Conservation (phyloP, 257 asterid species). For the Penstemon newberryi region DNA sequence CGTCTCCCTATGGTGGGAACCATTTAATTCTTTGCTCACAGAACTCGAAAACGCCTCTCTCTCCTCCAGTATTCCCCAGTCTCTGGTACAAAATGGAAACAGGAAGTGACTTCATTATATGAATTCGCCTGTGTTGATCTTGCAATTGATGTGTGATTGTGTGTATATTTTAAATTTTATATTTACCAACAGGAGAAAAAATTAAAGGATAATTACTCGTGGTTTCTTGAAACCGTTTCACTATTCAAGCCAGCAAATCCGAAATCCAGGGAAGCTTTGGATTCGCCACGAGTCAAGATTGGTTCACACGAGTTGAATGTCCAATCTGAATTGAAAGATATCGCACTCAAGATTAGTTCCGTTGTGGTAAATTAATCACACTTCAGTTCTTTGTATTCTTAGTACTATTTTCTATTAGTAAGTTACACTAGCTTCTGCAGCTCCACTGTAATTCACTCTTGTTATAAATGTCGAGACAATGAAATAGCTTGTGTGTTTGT, state of each 20-base stretch:
- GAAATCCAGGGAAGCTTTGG: conserved; percentile 81
- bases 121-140: not conserved
- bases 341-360: conserved; percentile 67
- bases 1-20: conserved; percentile 92
- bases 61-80: conserved; percentile 54
- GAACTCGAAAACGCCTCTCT: conserved; percentile 68
- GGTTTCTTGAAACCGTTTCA: conserved; percentile 63
- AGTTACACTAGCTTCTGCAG: not conserved
- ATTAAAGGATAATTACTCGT: conserved; percentile 68
- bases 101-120: not conserved
- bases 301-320: conserved; percentile 62
- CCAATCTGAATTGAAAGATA: conserved; percentile 56
- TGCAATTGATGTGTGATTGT: not conserved
- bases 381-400: not conserved
- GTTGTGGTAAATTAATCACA: conserved; percentile 50
- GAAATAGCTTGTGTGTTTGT: conserved; percentile 26
- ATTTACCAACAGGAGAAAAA: conserved; percentile 53
- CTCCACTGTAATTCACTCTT: not conserved
- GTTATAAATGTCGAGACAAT: conserved; percentile 23
- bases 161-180: not conserved
- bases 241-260: conserved; percentile 65
- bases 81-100: conserved; percentile 44
- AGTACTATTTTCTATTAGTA: not conserved
- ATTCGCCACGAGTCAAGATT: conserved; percentile 52
- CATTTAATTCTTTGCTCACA: conserved; percentile 59